Conservation (phyloP, 306 rosid species). For the Dryas alaskensis region DNA sequence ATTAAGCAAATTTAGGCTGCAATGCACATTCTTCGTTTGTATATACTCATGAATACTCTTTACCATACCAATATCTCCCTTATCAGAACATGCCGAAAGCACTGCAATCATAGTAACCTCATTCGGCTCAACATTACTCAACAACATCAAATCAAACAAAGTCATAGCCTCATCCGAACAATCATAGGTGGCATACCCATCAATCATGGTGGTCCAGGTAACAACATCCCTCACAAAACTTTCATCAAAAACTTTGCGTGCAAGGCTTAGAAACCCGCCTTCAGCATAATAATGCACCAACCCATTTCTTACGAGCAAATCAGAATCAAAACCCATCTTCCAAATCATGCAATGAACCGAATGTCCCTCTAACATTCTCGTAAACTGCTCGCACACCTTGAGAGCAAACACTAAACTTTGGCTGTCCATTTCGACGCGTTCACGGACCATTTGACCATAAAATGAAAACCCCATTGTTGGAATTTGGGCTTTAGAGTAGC, state of each 20-base stretch:
- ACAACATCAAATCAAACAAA: conserved; percentile 51
- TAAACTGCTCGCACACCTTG: conserved; percentile 46
- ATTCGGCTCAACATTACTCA: conserved; percentile 58
- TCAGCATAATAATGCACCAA: conserved; percentile 45
- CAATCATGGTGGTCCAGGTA: conserved; percentile 85
- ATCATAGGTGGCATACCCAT: conserved; percentile 45
- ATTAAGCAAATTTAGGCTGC: conserved; percentile 51
- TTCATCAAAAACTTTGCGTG: conserved; percentile 66
- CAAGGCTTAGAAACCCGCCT: conserved; percentile 38
- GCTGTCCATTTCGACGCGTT: conserved; percentile 38
- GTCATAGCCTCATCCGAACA: conserved; percentile 49
- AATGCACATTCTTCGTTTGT: conserved; percentile 23
- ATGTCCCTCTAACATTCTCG: conserved; percentile 26
- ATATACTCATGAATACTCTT: conserved; percentile 38
- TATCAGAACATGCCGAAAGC: conserved; percentile 50
- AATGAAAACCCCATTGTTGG: conserved; percentile 46
- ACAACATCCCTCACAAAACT: conserved; percentile 58
- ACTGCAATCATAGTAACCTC: conserved; percentile 64
- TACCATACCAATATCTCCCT: conserved; percentile 47
- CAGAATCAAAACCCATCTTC: conserved; percentile 55
- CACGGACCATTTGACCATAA: conserved; percentile 42
- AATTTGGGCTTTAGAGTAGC: conserved; percentile 33
- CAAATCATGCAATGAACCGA: conserved; percentile 44
- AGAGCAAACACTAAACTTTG: conserved; percentile 58
- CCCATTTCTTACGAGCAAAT: conserved; percentile 62